These are phyloP conservation scores for Diaporthe aspalathi DNA, from an alignment of 2,329 filamentous ascomycete species.

Conservation along the genomic window DNA sequence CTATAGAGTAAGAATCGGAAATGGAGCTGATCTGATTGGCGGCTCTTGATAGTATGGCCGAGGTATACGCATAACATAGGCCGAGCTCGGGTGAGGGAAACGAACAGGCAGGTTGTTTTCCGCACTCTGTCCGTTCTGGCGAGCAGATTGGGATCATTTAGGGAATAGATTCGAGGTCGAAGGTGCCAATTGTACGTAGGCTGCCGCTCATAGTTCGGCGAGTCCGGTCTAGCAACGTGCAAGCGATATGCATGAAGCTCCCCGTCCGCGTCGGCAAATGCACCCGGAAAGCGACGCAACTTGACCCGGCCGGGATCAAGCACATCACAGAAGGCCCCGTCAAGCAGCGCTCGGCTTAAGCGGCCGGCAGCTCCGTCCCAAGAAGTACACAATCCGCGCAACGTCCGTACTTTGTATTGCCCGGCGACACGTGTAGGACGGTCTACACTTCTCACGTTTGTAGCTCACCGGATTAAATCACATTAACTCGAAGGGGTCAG, in stretches of 20 bases:
- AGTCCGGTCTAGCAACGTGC: background rate
- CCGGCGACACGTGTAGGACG: background rate
- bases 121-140: background rate
- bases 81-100: conserved; percentile 12
- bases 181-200: background rate
- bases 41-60: background rate
- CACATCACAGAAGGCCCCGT: background rate
- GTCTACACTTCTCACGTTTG: too few species aligned
- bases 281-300: conserved; percentile 28
- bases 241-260: background rate
- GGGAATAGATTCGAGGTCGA: background rate
- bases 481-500: too few species aligned
- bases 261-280: conserved; percentile 18
- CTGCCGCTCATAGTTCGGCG: background rate
- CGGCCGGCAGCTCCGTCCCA: background rate
- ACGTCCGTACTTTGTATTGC: background rate
- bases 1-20: background rate
- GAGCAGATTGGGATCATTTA: background rate
- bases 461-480: too few species aligned
- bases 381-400: background rate
- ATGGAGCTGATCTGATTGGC: conserved; percentile 7
- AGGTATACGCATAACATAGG: background rate
- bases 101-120: background rate
- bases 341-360: background rate
- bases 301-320: background rate